These are phyloP conservation scores for Ambrosia artemisiifolia DNA, from an alignment of 129 eudicot genomes.

Conservation along the genomic window DNA sequence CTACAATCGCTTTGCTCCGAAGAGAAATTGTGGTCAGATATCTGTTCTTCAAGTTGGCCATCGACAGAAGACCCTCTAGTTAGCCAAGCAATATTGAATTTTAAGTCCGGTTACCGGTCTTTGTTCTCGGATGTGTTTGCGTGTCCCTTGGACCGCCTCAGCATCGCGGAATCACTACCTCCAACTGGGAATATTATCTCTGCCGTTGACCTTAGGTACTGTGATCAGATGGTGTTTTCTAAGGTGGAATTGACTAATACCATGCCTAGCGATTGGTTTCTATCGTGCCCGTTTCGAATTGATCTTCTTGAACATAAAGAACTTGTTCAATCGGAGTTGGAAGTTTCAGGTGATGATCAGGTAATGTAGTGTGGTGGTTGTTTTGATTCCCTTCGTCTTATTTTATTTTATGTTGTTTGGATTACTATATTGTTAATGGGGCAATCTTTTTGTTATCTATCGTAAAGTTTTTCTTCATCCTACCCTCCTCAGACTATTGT, in stretches of 20 bases:
- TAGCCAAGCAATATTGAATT: slow-evolving; percentile 4
- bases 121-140: slow-evolving; percentile 34
- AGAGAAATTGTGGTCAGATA: slow-evolving; percentile 40
- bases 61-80: slow-evolving; percentile 19
- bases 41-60: slow-evolving; percentile 52
- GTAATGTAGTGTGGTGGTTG: neutral
- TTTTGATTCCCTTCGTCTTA: too few species aligned
- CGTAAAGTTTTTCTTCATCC: too few species aligned
- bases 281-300: slow-evolving; percentile 25
- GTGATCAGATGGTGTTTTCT: slow-evolving; percentile 9
- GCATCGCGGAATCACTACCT: neutral
- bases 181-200: slow-evolving; percentile 24
- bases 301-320: slow-evolving; percentile 37
- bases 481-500: too few species aligned
- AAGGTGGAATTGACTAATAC: slow-evolving; percentile 27
- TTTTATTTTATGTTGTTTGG: too few species aligned
- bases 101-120: slow-evolving; percentile 44
- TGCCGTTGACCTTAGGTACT: slow-evolving; percentile 23
- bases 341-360: slow-evolving; percentile 2
- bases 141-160: slow-evolving; percentile 18
- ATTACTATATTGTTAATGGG: too few species aligned
- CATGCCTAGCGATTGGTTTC: slow-evolving; percentile 25
- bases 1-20: slow-evolving; percentile 41
- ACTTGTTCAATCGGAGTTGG: slow-evolving; percentile 14
- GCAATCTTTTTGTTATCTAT: too few species aligned